A percentile compares a stretch with the other conserved stretches of the same genome.
Conservation (phyloP, 192 early-diverging fungal species). For the Chytriomyces sp. region DNA sequence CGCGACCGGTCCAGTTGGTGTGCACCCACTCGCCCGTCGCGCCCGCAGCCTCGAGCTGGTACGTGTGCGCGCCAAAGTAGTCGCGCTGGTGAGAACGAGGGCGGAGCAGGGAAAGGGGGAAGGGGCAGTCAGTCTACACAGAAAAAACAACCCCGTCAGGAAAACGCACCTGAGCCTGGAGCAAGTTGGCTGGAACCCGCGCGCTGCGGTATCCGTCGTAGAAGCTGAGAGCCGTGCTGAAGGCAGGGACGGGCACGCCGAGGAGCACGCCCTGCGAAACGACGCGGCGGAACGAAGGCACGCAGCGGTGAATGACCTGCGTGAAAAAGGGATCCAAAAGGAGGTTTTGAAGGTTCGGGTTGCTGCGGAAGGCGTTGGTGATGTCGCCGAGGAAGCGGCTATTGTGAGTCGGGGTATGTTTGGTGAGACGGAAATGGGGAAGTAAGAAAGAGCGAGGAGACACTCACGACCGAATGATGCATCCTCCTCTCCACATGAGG, state of each 20-base stretch:
- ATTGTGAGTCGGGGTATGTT: too few relatives aligned
- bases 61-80: conserved; percentile 99
- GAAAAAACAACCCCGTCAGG: too few relatives aligned
- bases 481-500: conserved; percentile 99
- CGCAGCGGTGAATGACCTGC: conserved; percentile 79
- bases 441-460: too few relatives aligned
- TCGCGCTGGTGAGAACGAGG: conserved; percentile 63
- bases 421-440: too few relatives aligned
- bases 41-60: conserved; percentile 71
- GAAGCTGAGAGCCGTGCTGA: conserved; percentile 91
- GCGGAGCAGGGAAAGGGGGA: not conserved
- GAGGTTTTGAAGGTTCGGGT: conserved; percentile 86
- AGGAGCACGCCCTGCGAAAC: conserved; percentile 75
- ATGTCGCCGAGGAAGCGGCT: conserved; percentile 95
- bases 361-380: conserved; percentile 87
- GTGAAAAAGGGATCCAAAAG: conserved; percentile 98
- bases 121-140: too few relatives aligned
- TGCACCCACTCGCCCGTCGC: conserved; percentile 77
- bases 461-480: conserved; percentile 87
- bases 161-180: too few relatives aligned
- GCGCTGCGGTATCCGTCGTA: conserved; percentile 96
- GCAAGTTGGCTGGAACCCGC: conserved; percentile 88
- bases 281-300: conserved; percentile 87
- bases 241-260: conserved; percentile 89
- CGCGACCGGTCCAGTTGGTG: conserved; percentile 98